Evolutionary conservation across 1,139 yeast species (phyloP).

Genomic region (Kluyveromyces sp.): DNA sequence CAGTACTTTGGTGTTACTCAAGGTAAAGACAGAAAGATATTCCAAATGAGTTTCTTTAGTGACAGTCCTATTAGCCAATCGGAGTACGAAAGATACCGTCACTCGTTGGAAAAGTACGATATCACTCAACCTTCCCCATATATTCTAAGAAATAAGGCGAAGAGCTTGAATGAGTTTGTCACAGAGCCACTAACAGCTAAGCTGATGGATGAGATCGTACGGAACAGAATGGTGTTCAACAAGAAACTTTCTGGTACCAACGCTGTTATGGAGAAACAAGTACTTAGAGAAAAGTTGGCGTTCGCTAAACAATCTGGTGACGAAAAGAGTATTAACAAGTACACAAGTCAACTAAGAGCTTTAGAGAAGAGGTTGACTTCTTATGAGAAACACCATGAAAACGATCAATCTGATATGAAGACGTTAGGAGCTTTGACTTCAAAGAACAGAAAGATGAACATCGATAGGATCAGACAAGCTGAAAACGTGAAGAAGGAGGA

Average conservation of each 20-base stretch:
- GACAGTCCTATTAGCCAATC: slow-evolving; percentile 62
- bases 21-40: slow-evolving; percentile 56
- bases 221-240: slow-evolving; percentile 57
- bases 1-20: slow-evolving; percentile 48
- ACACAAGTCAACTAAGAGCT: slow-evolving; percentile 30
- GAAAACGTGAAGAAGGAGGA: slow-evolving; percentile 55
- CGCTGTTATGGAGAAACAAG: slow-evolving; percentile 71
- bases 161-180: slow-evolving; percentile 55
- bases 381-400: slow-evolving; percentile 34
- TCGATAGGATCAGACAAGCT: slow-evolving; percentile 69
- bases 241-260: slow-evolving; percentile 58
- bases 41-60: slow-evolving; percentile 72
- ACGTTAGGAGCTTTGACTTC: slow-evolving; percentile 35
- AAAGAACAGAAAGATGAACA: slow-evolving; percentile 77
- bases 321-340: slow-evolving; percentile 41
- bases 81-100: slow-evolving; percentile 67
- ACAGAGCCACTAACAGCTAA: slow-evolving; percentile 62
- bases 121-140: slow-evolving; percentile 54
- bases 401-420: slow-evolving; percentile 32
- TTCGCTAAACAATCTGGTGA: slow-evolving; percentile 69
- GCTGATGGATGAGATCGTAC: slow-evolving; percentile 75
- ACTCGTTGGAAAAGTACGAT: slow-evolving; percentile 53
- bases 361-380: slow-evolving; percentile 48
- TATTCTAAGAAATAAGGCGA: slow-evolving; percentile 58
- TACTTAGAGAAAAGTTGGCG: slow-evolving; percentile 64